Conservation (phyloP, 768 basidiomycete genomes). For the Serendipita sp. region DNA sequence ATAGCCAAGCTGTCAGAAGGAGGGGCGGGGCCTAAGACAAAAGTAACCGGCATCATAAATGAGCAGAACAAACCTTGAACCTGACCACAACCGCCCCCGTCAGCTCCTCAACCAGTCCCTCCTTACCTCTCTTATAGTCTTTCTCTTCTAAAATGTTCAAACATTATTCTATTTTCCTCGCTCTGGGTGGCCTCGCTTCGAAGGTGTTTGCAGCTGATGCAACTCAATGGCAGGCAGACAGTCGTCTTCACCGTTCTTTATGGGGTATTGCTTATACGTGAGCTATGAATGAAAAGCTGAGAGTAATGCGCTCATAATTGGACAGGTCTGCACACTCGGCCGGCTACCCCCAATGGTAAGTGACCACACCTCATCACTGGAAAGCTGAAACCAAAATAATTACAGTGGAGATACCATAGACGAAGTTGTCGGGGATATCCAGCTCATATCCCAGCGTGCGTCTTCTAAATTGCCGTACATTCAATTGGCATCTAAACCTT, state of each 20-base stretch:
- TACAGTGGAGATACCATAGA: not conserved
- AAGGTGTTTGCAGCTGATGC: not conserved
- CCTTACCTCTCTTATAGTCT: not conserved
- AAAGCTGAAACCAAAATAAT: not conserved
- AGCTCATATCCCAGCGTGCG: not conserved
- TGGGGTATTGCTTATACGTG: constrained; percentile 6
- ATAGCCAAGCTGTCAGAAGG: too few species aligned
- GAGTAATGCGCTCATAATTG: not conserved
- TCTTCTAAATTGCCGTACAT: not conserved
- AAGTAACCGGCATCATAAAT: too few species aligned
- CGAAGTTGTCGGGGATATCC: constrained; percentile 2
- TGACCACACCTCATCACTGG: not conserved
- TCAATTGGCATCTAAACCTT: not conserved
- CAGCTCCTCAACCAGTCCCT: not conserved
- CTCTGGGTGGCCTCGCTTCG: not conserved
- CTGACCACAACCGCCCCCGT: not conserved
- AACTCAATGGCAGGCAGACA: not conserved
- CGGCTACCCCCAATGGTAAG: not conserved
- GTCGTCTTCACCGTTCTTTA: not conserved
- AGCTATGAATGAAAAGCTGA: not conserved
- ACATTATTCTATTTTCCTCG: not conserved
- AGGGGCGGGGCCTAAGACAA: too few species aligned
- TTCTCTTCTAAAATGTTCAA: not conserved
- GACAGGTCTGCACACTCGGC: not conserved
- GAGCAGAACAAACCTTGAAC: too few species aligned